Percentiles rank a stretch among this genome's conserved stretches.
Conservation (phyloP, 164 flowering plant species). For the Buxus sempervirens region DNA sequence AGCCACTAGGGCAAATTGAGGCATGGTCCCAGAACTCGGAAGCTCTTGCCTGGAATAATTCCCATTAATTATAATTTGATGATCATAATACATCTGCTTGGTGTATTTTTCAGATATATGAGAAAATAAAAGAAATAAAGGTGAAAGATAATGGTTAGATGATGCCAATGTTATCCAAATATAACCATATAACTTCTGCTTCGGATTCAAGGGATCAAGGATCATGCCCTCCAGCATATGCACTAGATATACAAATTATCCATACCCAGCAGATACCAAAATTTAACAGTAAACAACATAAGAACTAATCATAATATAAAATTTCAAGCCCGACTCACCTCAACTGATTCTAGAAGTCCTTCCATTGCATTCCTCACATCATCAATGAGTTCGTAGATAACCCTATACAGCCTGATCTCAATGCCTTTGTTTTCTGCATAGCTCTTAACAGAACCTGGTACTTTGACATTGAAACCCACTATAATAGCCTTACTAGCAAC, state of each 20-base stretch:
- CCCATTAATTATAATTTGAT: not conserved
- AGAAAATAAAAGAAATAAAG: no score
- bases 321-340: constrained; percentile 41
- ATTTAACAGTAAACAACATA: not conserved
- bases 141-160: not conserved
- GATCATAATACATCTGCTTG: not conserved
- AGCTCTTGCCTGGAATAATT: not conserved
- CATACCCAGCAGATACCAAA: not conserved
- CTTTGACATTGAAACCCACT: constrained; percentile 84
- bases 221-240: not conserved
- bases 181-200: not conserved
- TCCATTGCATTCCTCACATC: constrained; percentile 90
- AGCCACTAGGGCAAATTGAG: not conserved
- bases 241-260: not conserved
- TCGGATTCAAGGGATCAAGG: not conserved
- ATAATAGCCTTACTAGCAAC: constrained; percentile 74
- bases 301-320: not conserved
- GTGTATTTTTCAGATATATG: no score
- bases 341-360: constrained; percentile 80
- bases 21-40: not conserved
- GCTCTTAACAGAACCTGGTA: constrained; percentile 71
- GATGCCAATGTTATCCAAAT: not conserved
- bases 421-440: constrained; percentile 71
- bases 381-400: constrained; percentile 89
- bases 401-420: constrained; percentile 75